These are phyloP conservation scores for Exophiala bonariae DNA, from an alignment of 2,329 filamentous ascomycete genomes.

Conservation along the genomic window DNA sequence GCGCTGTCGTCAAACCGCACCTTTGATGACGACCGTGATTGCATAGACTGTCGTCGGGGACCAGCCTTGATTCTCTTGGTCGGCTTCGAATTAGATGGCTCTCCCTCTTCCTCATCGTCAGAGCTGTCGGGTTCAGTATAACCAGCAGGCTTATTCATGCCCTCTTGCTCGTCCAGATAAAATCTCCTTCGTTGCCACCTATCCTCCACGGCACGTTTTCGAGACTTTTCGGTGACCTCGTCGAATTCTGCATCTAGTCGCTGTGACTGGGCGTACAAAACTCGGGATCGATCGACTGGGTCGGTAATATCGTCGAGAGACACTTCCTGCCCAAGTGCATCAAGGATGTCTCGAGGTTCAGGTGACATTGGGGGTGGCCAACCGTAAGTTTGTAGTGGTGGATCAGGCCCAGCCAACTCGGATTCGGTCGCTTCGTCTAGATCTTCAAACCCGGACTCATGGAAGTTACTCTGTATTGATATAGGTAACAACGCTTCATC, in stretches of 20 bases:
- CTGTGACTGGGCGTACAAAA: constrained; percentile 39
- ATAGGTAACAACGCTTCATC: constrained; percentile 22
- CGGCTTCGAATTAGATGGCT: constrained; percentile 9
- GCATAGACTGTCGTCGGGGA: constrained; percentile 44
- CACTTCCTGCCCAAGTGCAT: constrained; percentile 43
- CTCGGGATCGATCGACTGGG: constrained; percentile 40
- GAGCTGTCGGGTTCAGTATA: constrained; percentile 50
- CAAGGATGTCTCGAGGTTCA: constrained; percentile 38
- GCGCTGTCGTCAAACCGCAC: constrained; percentile 73
- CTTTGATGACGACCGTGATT: constrained; percentile 75
- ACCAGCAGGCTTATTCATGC: constrained; percentile 62
- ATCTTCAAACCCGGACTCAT: constrained; percentile 13
- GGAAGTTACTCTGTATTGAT: constrained; percentile 14
- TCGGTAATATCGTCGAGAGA: constrained; percentile 44
- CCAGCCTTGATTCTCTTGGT: constrained; percentile 8
- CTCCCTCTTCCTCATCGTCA: constrained; percentile 36
- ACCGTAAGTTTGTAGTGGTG: constrained; percentile 23
- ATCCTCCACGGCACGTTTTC: constrained; percentile 57
- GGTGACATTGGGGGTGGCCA: constrained; percentile 19
- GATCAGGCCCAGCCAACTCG: constrained; percentile 17
- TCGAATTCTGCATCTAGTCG: constrained; percentile 42
- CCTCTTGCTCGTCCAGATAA: constrained; percentile 84
- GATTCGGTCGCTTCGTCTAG: constrained; percentile 18
- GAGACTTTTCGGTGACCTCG: constrained; percentile 36
- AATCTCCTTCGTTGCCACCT: constrained; percentile 77